Conservation (phyloP, 208 protist genomes). For the Vickermania spadyakhi region DNA sequence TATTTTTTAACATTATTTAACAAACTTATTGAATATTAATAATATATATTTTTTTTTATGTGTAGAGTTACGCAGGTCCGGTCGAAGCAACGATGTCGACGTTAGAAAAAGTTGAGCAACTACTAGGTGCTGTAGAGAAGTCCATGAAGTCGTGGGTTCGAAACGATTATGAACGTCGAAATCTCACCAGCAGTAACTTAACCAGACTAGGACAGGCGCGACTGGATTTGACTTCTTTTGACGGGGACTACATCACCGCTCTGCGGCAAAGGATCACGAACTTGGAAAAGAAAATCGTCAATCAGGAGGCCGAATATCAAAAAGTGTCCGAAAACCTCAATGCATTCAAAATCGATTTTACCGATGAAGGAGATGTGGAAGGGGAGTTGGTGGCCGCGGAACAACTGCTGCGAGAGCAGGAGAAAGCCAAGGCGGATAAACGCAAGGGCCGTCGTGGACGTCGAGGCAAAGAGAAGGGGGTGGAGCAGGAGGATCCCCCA, state of each 20-base stretch:
- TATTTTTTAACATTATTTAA: too few relatives aligned
- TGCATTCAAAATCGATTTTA: constrained; percentile 38
- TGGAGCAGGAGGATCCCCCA: constrained; percentile 2
- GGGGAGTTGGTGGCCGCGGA: constrained; percentile 21
- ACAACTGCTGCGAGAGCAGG: constrained; percentile 5
- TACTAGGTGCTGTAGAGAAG: too few relatives aligned
- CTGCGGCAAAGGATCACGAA: constrained; percentile 17
- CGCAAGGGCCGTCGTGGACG: constrained; percentile 11
- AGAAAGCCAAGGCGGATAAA: constrained; percentile 19
- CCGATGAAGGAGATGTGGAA: constrained; percentile 20
- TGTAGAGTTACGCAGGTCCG: too few relatives aligned
- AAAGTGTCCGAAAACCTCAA: constrained; percentile 2
- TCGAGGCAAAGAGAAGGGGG: constrained; percentile 1
- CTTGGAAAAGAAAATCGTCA: constrained; percentile 15
- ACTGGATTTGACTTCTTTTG: constrained; percentile 22
- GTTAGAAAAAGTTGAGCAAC: too few relatives aligned
- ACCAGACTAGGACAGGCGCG: constrained; percentile 28
- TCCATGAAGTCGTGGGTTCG: constrained; percentile 38
- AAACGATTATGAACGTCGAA: constrained; percentile 55
- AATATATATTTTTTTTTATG: too few relatives aligned
- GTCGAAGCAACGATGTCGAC: too few relatives aligned
- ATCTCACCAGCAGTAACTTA: constrained; percentile 22
- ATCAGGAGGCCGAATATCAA: constrained; percentile 3
- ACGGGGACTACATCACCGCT: constrained; percentile 37
- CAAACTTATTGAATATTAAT: too few relatives aligned